Percentiles rank a stretch among this genome's conserved stretches.
Conservation (phyloP, 2,329 filamentous ascomycete species). For the Arthrinium phaeospermum region DNA sequence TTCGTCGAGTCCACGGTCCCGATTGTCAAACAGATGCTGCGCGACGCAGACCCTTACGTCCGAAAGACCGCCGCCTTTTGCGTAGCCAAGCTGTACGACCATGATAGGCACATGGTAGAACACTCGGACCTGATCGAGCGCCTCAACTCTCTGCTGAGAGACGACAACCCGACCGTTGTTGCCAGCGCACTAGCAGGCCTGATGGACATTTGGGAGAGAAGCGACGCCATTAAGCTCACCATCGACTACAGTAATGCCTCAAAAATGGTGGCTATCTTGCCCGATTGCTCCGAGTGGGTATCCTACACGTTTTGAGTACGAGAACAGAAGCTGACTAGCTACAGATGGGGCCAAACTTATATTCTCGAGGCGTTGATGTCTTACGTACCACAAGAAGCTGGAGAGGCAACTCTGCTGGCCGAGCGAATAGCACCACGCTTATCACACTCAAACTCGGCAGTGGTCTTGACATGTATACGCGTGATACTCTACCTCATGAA, state of each 20-base stretch:
- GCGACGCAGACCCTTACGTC: constrained; percentile 91
- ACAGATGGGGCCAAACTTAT: constrained; percentile 97
- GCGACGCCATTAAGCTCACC: constrained; percentile 95
- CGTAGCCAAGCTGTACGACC: constrained; percentile 97
- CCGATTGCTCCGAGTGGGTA: constrained; percentile 93
- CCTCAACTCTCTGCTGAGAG: constrained; percentile 85
- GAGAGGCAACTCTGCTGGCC: constrained; percentile 86
- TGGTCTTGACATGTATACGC: constrained; percentile 93
- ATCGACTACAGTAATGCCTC: constrained; percentile 98
- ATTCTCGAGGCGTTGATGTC: constrained; percentile 98
- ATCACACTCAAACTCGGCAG: constrained; percentile 95
- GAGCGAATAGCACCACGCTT: constrained; percentile 94
- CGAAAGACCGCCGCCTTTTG: constrained; percentile 96
- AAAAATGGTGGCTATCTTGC: constrained; percentile 95
- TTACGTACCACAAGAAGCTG: constrained; percentile 90
- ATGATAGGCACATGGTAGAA: constrained; percentile 90
- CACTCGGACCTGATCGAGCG: constrained; percentile 89
- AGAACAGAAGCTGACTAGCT: neutral
- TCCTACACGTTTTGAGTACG: neutral
- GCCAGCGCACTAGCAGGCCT: constrained; percentile 88
- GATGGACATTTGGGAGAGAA: constrained; percentile 98
- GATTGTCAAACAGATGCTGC: constrained; percentile 81
- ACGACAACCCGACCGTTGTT: constrained; percentile 97
- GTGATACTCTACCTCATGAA: constrained; percentile 99
- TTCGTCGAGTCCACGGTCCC: constrained; percentile 91